Evolutionary conservation across 2,329 filamentous ascomycete species (phyloP).

Genomic region (Fusarium multiceps): DNA sequence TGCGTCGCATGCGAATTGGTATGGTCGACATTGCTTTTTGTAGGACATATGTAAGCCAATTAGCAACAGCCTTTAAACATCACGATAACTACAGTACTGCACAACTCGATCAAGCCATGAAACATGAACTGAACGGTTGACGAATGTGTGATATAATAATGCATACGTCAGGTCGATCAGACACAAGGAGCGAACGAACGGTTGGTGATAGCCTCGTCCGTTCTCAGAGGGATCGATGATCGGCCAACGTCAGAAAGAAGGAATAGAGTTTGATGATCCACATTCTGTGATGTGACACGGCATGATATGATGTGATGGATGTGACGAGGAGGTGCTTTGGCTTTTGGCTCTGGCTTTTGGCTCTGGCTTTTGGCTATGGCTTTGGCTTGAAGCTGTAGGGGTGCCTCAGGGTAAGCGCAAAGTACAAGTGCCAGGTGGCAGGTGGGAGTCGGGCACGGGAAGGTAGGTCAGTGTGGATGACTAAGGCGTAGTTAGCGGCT

Average conservation of each 20-base stretch:
- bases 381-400: not conserved
- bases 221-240: not conserved
- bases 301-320: not conserved
- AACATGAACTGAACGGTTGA: not conserved
- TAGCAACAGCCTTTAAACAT: not conserved
- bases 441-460: not conserved
- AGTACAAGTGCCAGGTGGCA: not conserved
- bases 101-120: not conserved
- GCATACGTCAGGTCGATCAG: constrained; percentile 4
- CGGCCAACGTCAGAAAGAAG: constrained; percentile 13
- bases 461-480: constrained; percentile 6
- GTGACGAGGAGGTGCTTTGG: not conserved
- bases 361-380: not conserved
- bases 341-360: not conserved
- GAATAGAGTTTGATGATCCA: constrained; percentile 22
- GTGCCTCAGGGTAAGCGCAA: constrained; percentile 9
- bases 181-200: not conserved
- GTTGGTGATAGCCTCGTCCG: constrained; percentile 3
- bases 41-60: not conserved
- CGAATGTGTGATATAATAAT: not conserved
- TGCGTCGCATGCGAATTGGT: not conserved
- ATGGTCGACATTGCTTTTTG: not conserved
- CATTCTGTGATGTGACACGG: not conserved
- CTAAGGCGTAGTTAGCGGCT: constrained; percentile 7
- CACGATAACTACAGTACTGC: not conserved